phyloP scores from a whole-genome alignment of 2,329 filamentous ascomycete species.

The Hypoxylon sp. region DNA sequence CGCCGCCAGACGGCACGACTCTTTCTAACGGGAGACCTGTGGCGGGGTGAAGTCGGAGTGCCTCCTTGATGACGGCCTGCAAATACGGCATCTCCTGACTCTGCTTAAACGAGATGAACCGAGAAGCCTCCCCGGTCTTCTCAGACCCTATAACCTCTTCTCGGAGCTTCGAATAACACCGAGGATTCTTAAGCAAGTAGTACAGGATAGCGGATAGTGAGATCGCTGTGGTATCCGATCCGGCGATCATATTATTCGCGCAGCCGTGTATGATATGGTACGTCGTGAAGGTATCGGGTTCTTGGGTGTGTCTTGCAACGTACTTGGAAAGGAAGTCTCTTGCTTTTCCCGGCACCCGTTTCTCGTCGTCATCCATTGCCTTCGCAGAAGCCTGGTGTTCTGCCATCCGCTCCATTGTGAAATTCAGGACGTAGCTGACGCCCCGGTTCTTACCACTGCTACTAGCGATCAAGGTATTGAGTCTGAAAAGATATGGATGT shows the following conservation, averaged over 20 bases:
- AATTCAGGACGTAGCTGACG: neutral
- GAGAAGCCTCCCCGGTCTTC: conserved; percentile 46
- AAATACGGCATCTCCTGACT: conserved; percentile 60
- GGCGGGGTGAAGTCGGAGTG: conserved; percentile 62
- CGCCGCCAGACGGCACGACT: conserved; percentile 55
- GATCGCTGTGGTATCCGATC: conserved; percentile 57
- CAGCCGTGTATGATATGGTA: conserved; percentile 45
- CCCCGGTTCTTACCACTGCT: conserved; percentile 1
- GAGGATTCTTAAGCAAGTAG: conserved; percentile 49
- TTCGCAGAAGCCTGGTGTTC: conserved; percentile 6
- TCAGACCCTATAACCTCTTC: conserved; percentile 3
- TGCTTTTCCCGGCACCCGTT: neutral
- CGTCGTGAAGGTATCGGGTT: conserved; percentile 54
- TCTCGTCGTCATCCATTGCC: conserved; percentile 4
- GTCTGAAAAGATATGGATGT: conserved; percentile 2
- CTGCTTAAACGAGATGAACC: conserved; percentile 48
- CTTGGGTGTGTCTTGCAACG: conserved; percentile 43
- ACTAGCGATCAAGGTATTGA: neutral
- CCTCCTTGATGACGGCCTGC: conserved; percentile 64
- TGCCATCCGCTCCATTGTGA: neutral
- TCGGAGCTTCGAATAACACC: conserved; percentile 48
- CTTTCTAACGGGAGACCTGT: conserved; percentile 61
- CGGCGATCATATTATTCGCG: conserved; percentile 53
- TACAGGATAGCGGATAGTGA: conserved; percentile 54
- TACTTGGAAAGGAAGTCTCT: conserved; percentile 13